Conservation (phyloP, 345 rosid genomes). For the Populus deltoides region DNA sequence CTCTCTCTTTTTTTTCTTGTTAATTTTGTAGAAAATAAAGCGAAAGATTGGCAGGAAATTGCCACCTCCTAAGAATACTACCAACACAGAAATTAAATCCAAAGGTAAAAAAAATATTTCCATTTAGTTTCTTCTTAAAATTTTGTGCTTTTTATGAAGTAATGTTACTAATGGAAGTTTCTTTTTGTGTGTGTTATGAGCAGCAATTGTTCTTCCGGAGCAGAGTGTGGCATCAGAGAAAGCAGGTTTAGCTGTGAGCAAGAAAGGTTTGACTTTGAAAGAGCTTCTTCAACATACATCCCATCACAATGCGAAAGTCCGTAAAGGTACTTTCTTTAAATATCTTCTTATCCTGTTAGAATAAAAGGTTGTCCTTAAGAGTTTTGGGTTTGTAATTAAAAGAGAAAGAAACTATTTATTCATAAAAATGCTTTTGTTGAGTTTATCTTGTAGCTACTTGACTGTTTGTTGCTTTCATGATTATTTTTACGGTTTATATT, state of each 20-base stretch:
- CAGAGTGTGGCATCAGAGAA: conserved; percentile 83
- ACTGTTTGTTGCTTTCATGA: not conserved
- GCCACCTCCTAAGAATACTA: conserved; percentile 87
- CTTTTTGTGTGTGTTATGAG: conserved; percentile 8
- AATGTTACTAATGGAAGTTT: not conserved
- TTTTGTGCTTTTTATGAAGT: not conserved
- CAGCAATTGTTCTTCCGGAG: conserved; percentile 89
- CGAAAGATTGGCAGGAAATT: conserved; percentile 83
- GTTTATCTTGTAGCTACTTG: not conserved
- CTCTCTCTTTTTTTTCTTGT: not conserved
- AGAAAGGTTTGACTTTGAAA: conserved; percentile 80
- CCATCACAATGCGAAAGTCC: conserved; percentile 82
- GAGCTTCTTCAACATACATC: conserved; percentile 85
- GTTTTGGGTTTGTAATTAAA: not conserved
- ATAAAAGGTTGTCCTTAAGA: not conserved
- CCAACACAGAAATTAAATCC: conserved; percentile 82
- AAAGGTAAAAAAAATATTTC: conserved; percentile 44
- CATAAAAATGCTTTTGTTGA: not conserved
- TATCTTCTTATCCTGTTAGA: not conserved
- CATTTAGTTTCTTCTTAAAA: not conserved
- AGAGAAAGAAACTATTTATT: not conserved
- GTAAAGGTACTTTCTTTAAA: conserved; percentile 46
- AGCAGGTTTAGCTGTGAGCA: conserved; percentile 75
- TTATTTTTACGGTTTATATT: not conserved
- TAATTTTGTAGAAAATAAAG: conserved; percentile 69